These are phyloP conservation scores for Fallopia convolvulus DNA, from an alignment of 148 eudicot genomes.

Conservation along the genomic window DNA sequence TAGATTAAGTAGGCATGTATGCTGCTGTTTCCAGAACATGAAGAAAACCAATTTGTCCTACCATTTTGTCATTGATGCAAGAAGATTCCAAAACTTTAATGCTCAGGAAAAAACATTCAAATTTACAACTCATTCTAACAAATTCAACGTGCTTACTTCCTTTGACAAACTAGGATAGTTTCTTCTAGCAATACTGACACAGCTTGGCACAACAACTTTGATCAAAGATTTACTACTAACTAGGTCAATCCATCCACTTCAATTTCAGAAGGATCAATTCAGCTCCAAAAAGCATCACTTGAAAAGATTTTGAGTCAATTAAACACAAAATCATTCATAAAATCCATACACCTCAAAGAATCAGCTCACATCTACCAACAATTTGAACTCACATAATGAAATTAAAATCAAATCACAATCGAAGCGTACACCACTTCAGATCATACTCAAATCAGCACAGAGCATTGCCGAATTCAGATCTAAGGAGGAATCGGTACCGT, in stretches of 20 bases:
- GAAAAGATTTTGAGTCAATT: neutral
- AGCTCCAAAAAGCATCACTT: neutral
- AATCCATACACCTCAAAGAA: neutral
- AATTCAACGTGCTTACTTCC: neutral
- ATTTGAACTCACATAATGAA: neutral
- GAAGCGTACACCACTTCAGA: neutral
- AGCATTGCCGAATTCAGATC: neutral
- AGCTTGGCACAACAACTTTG: neutral
- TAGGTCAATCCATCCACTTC: neutral
- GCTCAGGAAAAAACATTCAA: neutral
- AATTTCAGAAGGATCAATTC: neutral
- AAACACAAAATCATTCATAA: neutral
- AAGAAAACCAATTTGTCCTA: neutral
- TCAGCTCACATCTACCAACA: neutral
- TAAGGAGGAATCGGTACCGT: constrained; percentile 32
- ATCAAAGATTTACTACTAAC: neutral
- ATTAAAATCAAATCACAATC: neutral
- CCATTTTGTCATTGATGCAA: neutral
- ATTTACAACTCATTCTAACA: neutral
- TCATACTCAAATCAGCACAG: neutral
- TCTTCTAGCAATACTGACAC: neutral
- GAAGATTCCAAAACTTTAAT: neutral
- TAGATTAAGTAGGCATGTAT: neutral
- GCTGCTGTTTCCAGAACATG: neutral
- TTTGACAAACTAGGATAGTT: too few species aligned